These are phyloP conservation scores for Cyphellophora europaea DNA, from an alignment of 2,329 filamentous ascomycete species.

Conservation along the genomic window DNA sequence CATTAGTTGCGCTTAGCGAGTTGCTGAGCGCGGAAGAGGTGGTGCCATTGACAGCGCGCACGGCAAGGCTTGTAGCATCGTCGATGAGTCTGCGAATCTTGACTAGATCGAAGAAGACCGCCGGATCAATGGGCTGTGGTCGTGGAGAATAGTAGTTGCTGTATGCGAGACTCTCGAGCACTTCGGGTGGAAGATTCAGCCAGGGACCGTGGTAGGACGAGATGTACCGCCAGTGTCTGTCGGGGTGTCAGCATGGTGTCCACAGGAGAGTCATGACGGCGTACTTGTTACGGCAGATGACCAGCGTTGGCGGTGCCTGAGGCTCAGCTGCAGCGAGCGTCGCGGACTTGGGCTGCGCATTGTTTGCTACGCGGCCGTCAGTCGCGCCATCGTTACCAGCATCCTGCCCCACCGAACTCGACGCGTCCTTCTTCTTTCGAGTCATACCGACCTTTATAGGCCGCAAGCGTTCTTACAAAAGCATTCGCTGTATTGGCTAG, in stretches of 20 bases:
- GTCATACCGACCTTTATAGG: too few relatives aligned
- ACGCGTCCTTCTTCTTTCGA: too few relatives aligned
- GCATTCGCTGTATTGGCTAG: too few relatives aligned
- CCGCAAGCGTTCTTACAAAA: too few relatives aligned
- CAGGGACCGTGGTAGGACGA: conserved; percentile 76
- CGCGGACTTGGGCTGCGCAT: too few relatives aligned
- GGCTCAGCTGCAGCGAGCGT: too few relatives aligned
- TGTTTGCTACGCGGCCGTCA: too few relatives aligned
- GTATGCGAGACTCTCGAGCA: conserved; percentile 69
- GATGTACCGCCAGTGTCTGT: conserved; percentile 76
- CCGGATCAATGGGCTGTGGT: conserved; percentile 68
- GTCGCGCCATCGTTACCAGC: too few relatives aligned
- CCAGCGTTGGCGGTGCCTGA: conserved; percentile 39
- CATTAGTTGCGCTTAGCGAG: conserved; percentile 41
- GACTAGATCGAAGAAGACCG: conserved; percentile 72
- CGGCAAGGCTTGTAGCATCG: conserved; percentile 67
- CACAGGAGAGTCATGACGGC: conserved; percentile 6
- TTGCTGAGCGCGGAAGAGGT: conserved; percentile 55
- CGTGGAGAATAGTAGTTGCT: conserved; percentile 69
- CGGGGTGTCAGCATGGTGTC: conserved; percentile 9
- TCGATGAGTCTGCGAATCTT: conserved; percentile 75
- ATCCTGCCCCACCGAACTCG: too few relatives aligned
- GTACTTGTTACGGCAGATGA: conserved; percentile 62
- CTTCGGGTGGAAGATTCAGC: conserved; percentile 69
- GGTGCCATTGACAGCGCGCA: conserved; percentile 66